Conservation (phyloP, 2,329 filamentous ascomycete species). For the Pseudocercospora pini-densiflorae region DNA sequence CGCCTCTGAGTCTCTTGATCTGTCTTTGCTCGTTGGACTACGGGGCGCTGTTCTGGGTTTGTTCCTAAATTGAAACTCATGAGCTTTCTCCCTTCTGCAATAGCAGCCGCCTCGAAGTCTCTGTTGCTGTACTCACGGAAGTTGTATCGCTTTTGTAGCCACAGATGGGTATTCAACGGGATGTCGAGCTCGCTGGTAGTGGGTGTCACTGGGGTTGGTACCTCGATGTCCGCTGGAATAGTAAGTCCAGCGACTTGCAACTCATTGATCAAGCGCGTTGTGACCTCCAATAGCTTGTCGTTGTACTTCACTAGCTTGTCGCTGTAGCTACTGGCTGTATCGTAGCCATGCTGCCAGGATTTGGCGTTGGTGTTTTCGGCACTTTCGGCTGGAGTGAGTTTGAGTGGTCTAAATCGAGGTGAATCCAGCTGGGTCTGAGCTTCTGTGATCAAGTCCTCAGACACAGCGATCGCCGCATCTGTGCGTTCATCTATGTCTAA, state of each 20-base stretch:
- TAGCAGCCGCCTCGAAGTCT: conserved; percentile 1
- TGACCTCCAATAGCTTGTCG: conserved; percentile 14
- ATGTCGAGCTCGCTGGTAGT: neutral
- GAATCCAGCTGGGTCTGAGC: conserved; percentile 19
- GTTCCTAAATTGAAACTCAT: neutral
- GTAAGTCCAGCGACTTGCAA: conserved; percentile 2
- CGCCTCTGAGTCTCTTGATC: neutral
- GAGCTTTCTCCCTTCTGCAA: neutral
- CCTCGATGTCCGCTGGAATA: neutral
- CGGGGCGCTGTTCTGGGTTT: neutral
- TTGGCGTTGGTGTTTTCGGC: conserved; percentile 14
- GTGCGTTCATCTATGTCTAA: conserved; percentile 21
- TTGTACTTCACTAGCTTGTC: conserved; percentile 1
- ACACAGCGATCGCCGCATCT: conserved; percentile 23
- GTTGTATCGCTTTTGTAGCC: conserved; percentile 1
- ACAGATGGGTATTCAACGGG: neutral
- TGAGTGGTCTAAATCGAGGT: conserved; percentile 7
- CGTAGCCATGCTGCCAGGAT: conserved; percentile 16
- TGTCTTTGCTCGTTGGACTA: neutral
- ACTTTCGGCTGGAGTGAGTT: conserved; percentile 20
- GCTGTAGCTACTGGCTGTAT: conserved; percentile 1
- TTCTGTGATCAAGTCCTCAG: conserved; percentile 13
- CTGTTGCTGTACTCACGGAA: conserved; percentile 9
- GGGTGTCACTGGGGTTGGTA: conserved; percentile 2
- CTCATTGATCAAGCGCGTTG: conserved; percentile 14